These are phyloP conservation scores for Sporothrix euskadiensis DNA, from an alignment of 2,329 filamentous ascomycete species.

Conservation along the genomic window DNA sequence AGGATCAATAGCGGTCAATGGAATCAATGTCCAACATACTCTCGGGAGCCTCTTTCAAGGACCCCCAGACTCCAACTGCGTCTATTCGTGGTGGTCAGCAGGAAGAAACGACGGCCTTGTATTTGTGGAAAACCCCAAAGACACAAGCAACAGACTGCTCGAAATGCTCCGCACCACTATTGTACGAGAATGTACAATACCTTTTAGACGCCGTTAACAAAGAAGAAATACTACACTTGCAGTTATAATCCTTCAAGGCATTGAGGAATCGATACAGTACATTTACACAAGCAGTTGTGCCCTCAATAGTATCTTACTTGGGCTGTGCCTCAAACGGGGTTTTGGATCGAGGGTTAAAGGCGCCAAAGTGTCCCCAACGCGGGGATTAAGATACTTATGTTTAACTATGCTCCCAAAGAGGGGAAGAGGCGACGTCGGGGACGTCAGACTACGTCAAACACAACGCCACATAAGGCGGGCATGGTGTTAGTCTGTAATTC, in stretches of 20 bases:
- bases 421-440: background rate
- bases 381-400: background rate
- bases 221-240: background rate
- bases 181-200: background rate
- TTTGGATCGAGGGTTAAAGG: background rate
- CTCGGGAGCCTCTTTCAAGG: background rate
- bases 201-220: background rate
- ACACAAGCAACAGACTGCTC: background rate
- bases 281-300: background rate
- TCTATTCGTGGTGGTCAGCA: constrained; percentile 5
- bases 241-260: background rate
- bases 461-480: background rate
- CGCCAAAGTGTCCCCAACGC: background rate
- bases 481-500: background rate
- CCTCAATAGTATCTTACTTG: background rate
- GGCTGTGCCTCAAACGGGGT: background rate
- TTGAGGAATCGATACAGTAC: background rate
- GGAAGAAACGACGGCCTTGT: background rate
- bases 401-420: background rate
- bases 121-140: background rate
- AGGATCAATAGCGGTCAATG: background rate
- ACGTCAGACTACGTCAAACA: constrained; percentile 11
- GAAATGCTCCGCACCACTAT: background rate
- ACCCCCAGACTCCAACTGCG: background rate
- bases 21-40: background rate